Evolutionary conservation across 805 yeast genomes (phyloP).

Genomic region (Wickerhamomyces chambardii): DNA sequence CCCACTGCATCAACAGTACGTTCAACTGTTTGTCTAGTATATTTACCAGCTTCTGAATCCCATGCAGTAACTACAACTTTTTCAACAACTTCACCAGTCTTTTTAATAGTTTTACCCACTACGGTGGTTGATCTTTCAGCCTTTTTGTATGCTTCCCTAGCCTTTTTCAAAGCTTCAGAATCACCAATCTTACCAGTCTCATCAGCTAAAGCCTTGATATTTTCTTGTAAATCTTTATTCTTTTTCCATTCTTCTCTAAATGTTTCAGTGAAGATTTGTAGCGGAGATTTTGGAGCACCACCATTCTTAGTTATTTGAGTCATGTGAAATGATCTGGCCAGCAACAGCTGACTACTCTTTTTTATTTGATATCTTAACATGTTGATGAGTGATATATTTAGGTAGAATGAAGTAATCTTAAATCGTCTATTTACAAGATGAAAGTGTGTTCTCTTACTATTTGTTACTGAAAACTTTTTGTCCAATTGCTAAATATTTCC

Average conservation of each 20-base stretch:
- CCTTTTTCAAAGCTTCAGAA: constrained; percentile 85
- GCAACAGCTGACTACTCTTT: background rate
- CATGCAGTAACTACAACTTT: constrained; percentile 85
- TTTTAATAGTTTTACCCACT: constrained; percentile 63
- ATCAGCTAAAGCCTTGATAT: constrained; percentile 89
- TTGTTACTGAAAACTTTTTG: no score
- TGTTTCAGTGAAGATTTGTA: constrained; percentile 89
- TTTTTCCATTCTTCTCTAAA: constrained; percentile 89
- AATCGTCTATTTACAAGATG: no score
- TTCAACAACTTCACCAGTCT: constrained; percentile 93
- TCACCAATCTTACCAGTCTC: constrained; percentile 94
- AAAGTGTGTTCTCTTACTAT: no score
- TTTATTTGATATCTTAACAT: constrained; percentile 1
- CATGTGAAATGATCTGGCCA: constrained; percentile 15
- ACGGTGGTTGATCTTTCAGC: constrained; percentile 73
- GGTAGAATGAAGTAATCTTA: no score
- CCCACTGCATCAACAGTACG: constrained; percentile 81
- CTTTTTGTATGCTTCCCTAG: constrained; percentile 82
- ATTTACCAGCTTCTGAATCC: constrained; percentile 91
- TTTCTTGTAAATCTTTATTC: constrained; percentile 80
- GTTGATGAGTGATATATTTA: no score
- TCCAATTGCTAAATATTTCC: no score
- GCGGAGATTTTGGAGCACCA: constrained; percentile 55
- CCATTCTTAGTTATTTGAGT: constrained; percentile 9
- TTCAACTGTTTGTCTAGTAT: constrained; percentile 79